Conservation (phyloP, 768 basidiomycete genomes). For the Boletus subparvulus region DNA sequence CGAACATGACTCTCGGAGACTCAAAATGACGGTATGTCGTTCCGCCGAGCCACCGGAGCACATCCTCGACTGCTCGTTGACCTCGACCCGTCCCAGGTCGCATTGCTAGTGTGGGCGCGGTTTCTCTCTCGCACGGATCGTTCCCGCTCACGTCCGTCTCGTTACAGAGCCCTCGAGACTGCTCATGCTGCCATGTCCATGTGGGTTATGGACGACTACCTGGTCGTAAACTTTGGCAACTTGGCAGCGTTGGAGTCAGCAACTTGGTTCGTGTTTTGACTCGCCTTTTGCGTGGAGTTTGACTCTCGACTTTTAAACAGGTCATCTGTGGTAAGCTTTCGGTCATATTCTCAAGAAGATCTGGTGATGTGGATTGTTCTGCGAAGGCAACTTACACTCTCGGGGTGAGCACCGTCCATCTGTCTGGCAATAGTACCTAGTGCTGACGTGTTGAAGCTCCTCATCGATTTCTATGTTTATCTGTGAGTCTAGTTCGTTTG, state of each 20-base stretch:
- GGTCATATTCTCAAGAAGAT: not conserved
- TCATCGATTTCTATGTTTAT: conserved; percentile 31
- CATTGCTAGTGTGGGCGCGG: conserved; percentile 15
- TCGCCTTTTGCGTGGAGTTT: not conserved
- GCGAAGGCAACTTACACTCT: conserved; percentile 21
- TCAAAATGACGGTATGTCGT: conserved; percentile 24
- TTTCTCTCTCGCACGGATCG: not conserved
- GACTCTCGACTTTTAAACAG: conserved; percentile 5
- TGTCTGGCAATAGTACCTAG: not conserved
- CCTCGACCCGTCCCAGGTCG: conserved; percentile 15
- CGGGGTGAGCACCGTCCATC: conserved; percentile 18
- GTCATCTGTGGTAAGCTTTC: conserved; percentile 18
- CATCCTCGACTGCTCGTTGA: not conserved
- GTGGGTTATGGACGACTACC: conserved; percentile 25
- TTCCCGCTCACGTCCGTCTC: not conserved
- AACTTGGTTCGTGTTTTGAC: conserved; percentile 21
- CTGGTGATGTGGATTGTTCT: not conserved
- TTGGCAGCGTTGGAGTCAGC: conserved; percentile 3
- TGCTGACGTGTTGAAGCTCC: conserved; percentile 16
- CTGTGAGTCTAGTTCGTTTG: conserved; percentile 8
- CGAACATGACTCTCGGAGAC: conserved; percentile 12
- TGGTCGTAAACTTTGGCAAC: conserved; percentile 22
- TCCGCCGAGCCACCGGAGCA: not conserved
- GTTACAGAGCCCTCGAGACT: conserved; percentile 21
- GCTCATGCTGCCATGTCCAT: conserved; percentile 23